phyloP scores from a whole-genome alignment of 148 eudicot species.

The Oxyria digyna region DNA sequence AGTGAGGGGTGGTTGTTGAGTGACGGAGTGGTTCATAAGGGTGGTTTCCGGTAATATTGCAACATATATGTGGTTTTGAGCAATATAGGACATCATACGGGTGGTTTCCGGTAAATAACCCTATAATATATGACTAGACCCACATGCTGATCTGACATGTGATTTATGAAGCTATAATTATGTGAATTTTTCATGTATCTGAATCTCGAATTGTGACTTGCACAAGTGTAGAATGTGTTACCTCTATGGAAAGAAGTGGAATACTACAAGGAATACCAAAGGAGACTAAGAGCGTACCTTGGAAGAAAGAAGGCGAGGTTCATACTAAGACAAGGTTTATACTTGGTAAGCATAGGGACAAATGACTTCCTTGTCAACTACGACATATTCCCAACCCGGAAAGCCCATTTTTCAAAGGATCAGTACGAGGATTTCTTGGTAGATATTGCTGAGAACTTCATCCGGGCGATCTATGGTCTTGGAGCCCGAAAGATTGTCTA shows the following conservation, averaged over 20 bases:
- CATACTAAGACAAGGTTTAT: constrained; percentile 7
- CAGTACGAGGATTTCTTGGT: constrained; percentile 2
- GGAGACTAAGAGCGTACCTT: constrained; percentile 5
- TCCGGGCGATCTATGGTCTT: constrained; percentile 7
- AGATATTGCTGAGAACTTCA: constrained; percentile 2
- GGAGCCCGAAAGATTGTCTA: constrained; percentile 8
- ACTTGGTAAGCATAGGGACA: constrained; percentile 11
- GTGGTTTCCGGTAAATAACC: no score
- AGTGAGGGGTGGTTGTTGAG: no score
- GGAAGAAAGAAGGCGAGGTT: constrained; percentile 5
- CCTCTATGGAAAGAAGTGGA: constrained; percentile 16
- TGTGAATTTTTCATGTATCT: neutral
- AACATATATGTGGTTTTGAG: no score
- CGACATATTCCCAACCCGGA: neutral
- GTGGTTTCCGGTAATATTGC: no score
- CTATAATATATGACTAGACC: no score
- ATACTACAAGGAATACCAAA: constrained; percentile 16
- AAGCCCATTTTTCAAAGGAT: constrained; percentile 3
- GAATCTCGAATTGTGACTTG: neutral
- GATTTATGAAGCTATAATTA: no score
- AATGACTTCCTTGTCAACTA: constrained; percentile 14
- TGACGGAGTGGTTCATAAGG: no score
- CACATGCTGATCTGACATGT: no score
- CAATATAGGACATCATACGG: no score
- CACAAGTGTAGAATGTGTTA: constrained; percentile 8